Evolutionary conservation across 371 early-diverging fungal species (phyloP).

Genomic region (Mucor irregularis): DNA sequence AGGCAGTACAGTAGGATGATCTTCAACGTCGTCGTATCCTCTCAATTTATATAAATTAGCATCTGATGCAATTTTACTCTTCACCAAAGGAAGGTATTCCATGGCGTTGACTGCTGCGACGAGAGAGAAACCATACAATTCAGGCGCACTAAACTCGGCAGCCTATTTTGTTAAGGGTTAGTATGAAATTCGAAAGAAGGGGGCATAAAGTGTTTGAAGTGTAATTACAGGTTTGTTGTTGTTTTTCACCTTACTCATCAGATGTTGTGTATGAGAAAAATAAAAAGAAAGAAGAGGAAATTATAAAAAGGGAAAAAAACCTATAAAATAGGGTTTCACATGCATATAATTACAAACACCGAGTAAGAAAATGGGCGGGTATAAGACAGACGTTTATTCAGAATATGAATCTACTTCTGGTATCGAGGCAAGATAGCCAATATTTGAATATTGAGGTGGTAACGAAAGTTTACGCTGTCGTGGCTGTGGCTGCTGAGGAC

Average conservation of each 20-base stretch:
- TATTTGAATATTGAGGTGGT: slow-evolving; percentile 4
- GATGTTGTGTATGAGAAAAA: too few relatives aligned
- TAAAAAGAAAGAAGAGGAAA: too few relatives aligned
- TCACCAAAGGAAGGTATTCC: slow-evolving; percentile 26
- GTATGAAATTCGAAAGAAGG: not conserved
- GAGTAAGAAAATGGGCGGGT: not conserved
- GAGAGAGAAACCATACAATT: slow-evolving; percentile 33
- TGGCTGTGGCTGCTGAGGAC: not conserved
- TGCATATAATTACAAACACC: not conserved
- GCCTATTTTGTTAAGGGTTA: not conserved
- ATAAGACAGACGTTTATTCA: not conserved
- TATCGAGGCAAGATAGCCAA: slow-evolving; percentile 13
- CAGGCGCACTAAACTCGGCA: slow-evolving; percentile 26
- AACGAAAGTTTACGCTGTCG: slow-evolving; percentile 5
- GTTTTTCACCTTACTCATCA: too few relatives aligned
- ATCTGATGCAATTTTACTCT: slow-evolving; percentile 33
- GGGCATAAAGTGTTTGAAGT: too few relatives aligned
- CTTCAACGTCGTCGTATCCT: slow-evolving; percentile 18
- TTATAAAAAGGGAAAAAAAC: too few relatives aligned
- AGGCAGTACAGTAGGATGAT: slow-evolving; percentile 29
- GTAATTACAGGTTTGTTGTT: too few relatives aligned
- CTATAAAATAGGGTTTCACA: not conserved
- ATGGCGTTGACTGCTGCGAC: slow-evolving; percentile 24
- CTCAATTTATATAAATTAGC: slow-evolving; percentile 22
- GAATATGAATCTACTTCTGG: slow-evolving; percentile 12